Evolutionary conservation across 495 filamentous ascomycete genomes (phyloP).

Genomic region (Podospora australis): DNA sequence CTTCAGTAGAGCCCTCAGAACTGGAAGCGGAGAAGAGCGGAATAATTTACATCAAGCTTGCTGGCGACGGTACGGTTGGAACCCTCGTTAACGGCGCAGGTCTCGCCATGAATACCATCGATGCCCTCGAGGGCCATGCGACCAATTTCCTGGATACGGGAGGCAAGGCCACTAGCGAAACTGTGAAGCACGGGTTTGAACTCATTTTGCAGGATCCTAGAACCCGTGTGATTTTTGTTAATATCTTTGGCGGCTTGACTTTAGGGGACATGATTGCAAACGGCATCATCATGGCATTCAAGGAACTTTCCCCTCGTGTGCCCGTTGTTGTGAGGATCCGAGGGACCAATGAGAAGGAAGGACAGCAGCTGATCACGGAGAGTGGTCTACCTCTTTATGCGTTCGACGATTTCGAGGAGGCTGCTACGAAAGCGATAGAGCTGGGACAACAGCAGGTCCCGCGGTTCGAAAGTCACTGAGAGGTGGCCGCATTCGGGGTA

Average conservation of each 20-base stretch:
- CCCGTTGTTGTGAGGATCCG: conserved; percentile 80
- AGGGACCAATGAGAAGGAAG: conserved; percentile 74
- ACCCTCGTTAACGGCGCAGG: conserved; percentile 85
- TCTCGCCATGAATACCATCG: conserved; percentile 87
- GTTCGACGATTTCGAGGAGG: conserved; percentile 78
- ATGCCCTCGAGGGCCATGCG: conserved; percentile 61
- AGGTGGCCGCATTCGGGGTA: no score
- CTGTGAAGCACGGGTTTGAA: conserved; percentile 69
- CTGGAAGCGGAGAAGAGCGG: conserved; percentile 62
- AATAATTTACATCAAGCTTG: conserved; percentile 64
- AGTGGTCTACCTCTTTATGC: conserved; percentile 67
- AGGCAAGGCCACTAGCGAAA: conserved; percentile 82
- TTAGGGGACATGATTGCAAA: conserved; percentile 84
- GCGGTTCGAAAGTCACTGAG: no score
- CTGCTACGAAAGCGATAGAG: conserved; percentile 66
- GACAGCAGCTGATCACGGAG: conserved; percentile 69
- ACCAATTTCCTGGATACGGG: conserved; percentile 89
- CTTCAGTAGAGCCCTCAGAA: conserved; percentile 50
- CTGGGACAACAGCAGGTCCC: conserved; percentile 30
- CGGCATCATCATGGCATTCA: conserved; percentile 72
- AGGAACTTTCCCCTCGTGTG: conserved; percentile 59
- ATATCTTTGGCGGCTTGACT: conserved; percentile 86
- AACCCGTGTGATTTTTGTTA: conserved; percentile 73
- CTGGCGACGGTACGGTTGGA: conserved; percentile 50
- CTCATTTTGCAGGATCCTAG: conserved; percentile 63